Base-by-base conservation (phyloP, 2,329 filamentous ascomycete species). In the Aspergillus nomiae region DNA sequence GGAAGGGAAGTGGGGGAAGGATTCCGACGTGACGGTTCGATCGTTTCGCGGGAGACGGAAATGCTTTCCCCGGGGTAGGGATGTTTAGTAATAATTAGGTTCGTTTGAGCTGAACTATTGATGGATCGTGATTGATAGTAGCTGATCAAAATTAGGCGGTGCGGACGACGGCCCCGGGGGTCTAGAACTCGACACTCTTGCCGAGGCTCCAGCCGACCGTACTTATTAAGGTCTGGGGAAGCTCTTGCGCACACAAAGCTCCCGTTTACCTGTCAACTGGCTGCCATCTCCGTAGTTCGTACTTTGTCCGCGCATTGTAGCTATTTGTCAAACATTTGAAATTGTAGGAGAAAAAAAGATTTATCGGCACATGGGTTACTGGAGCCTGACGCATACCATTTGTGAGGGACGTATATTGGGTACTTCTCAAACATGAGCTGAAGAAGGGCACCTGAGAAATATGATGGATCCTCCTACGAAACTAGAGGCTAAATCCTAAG, bases 21-120 rank as follows among this genome's bases (percentile, higher is more conserved):
- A 64, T 62, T 65, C 67, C 65, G 60, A 63, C 56, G 28, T 58
- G 56, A 59, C 59, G 67, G 67, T 65, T 64, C 65, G 61, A 68
- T 67, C 61, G 58, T 55, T 55, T 38, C 32, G 51, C 51, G 32
- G 51, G 32, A 57, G 30, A 30, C 32, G 51, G 51, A 55, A 55
- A n/a, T 26, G 34, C n/a, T 21, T 59, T 50, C 34, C 19, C 32
- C 57, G 48, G 48, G 48, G 28, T 14, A 16, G 45, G 12, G 48
- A 16, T 50, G 48, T 51, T 51, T 51, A 51, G 61, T 41, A 46
- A 56, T 56, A 21, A 53, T 45, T 46, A 32, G 36, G 36, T 45
- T 45, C n/a, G 38, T 43, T 32, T 21, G 5, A 50, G 43, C 21
- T 36, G 34, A 34, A 60, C 58, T 60, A 63, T 63, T 56, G 61